Evolutionary conservation across 371 early-diverging fungal genomes (phyloP).

Genomic region (Basidiobolus meristosporus): DNA sequence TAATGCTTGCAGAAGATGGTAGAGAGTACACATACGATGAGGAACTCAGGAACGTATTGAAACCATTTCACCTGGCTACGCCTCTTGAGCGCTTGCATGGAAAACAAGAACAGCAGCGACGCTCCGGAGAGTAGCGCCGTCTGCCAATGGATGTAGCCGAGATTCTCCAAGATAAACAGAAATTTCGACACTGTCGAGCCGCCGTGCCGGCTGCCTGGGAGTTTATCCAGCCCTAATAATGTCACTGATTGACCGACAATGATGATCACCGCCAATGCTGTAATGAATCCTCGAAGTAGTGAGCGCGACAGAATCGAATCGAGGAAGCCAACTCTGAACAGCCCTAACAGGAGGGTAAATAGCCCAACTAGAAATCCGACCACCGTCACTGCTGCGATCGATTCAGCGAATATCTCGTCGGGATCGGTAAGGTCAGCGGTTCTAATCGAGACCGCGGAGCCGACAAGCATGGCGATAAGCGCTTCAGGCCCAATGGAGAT

Average conservation of each 20-base stretch:
- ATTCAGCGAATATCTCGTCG: no score
- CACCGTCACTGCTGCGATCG: constrained; percentile 8
- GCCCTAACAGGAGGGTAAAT: constrained; percentile 75
- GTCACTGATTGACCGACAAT: constrained; percentile 65
- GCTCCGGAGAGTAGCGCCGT: constrained; percentile 45
- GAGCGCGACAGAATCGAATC: constrained; percentile 87
- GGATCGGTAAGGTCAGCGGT: no score
- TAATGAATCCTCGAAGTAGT: constrained; percentile 77
- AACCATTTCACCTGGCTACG: constrained; percentile 6
- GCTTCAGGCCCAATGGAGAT: constrained; percentile 89
- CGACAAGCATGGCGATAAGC: constrained; percentile 70
- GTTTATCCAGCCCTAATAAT: constrained; percentile 46
- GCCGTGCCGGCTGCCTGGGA: constrained; percentile 19
- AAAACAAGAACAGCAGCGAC: constrained; percentile 41
- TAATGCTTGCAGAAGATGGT: not conserved
- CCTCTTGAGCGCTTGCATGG: constrained; percentile 31
- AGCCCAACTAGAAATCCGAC: constrained; percentile 78
- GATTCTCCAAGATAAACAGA: constrained; percentile 24
- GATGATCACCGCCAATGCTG: constrained; percentile 78
- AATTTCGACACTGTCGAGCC: constrained; percentile 57
- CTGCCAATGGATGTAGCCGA: constrained; percentile 32
- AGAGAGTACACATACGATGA: constrained; percentile 50
- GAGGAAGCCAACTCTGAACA: constrained; percentile 84
- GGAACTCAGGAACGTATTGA: constrained; percentile 71
- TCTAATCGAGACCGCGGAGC: constrained; percentile 29